Conservation (phyloP, 768 basidiomycete genomes). For the Exidia glandulosa region DNA sequence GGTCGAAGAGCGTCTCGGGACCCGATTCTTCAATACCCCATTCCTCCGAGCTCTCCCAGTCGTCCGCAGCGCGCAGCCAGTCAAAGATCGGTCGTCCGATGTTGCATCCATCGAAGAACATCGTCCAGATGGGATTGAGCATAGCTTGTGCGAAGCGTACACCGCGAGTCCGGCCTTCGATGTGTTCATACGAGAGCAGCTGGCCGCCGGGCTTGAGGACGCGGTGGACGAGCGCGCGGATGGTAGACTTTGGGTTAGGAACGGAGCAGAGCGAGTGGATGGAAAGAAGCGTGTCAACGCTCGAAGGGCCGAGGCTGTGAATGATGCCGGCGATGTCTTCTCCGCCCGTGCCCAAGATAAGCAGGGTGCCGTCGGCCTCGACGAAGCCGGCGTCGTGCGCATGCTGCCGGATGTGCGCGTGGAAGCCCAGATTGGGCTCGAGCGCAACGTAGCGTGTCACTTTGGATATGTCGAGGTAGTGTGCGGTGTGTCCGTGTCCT, state of each 20-base stretch:
- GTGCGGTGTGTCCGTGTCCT: conserved; percentile 9
- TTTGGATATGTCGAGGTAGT: conserved; percentile 8
- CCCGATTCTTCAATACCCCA: conserved; percentile 1
- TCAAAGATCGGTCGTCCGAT: conserved; percentile 6
- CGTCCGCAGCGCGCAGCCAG: conserved; percentile 5
- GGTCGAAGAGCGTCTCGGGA: conserved; percentile 7
- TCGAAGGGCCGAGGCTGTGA: neutral
- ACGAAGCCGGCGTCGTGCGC: neutral
- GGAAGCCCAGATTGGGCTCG: conserved; percentile 12
- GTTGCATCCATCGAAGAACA: conserved; percentile 12
- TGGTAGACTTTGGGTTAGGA: conserved; percentile 39
- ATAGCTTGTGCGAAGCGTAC: conserved; percentile 62
- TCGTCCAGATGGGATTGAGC: conserved; percentile 61
- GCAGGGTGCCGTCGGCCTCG: neutral
- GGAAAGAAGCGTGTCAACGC: conserved; percentile 53
- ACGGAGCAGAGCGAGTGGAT: conserved; percentile 58
- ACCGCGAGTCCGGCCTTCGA: conserved; percentile 38
- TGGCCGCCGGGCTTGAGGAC: conserved; percentile 55
- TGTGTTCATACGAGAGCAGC: conserved; percentile 62
- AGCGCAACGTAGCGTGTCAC: conserved; percentile 13
- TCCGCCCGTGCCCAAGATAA: conserved; percentile 14
- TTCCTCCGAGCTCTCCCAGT: conserved; percentile 1
- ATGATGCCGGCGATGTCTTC: conserved; percentile 2
- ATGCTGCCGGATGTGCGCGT: conserved; percentile 1
- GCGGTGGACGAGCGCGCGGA: conserved; percentile 36